These are phyloP conservation scores for Diplodia mutila DNA, from an alignment of 2,329 filamentous ascomycete species.

Conservation along the genomic window DNA sequence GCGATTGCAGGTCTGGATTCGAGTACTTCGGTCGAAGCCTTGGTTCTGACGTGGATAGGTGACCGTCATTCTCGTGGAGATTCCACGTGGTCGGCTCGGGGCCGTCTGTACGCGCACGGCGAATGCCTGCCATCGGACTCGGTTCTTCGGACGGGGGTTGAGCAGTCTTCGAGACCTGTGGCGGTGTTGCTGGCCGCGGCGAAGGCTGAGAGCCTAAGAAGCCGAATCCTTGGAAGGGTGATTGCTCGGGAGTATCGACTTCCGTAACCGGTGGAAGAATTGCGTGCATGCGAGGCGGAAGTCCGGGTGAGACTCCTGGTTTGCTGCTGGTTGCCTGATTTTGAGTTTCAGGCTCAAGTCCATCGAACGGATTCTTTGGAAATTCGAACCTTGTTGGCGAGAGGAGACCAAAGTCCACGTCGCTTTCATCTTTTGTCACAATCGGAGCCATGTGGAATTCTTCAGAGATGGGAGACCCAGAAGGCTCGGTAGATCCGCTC, in stretches of 20 bases:
- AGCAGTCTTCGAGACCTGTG: background rate
- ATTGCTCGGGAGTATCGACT: slow-evolving; percentile 12
- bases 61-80: slow-evolving; percentile 33
- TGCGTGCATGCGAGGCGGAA: slow-evolving; percentile 17
- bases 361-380: slow-evolving; percentile 36
- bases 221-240: slow-evolving; percentile 24
- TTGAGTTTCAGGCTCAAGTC: slow-evolving; percentile 7
- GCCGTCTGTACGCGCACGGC: slow-evolving; percentile 5
- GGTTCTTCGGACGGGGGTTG: slow-evolving; percentile 22
- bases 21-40: slow-evolving; percentile 41
- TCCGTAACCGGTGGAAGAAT: slow-evolving; percentile 23
- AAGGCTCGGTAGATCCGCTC: background rate
- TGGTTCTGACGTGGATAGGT: slow-evolving; percentile 29
- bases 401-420: slow-evolving; percentile 43
- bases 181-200: slow-evolving; percentile 12
- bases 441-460: slow-evolving; percentile 42
- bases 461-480: slow-evolving; percentile 45
- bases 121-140: slow-evolving; percentile 20
- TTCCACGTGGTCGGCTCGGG: background rate
- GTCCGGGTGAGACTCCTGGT: slow-evolving; percentile 4
- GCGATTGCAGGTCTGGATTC: slow-evolving; percentile 45
- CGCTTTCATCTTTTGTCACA: slow-evolving; percentile 32
- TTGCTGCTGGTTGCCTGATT: background rate
- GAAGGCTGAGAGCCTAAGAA: slow-evolving; percentile 18
- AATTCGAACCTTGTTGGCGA: slow-evolving; percentile 50